phyloP scores from a whole-genome alignment of 208 protist genomes.

The Crithidia brevicula region DNA sequence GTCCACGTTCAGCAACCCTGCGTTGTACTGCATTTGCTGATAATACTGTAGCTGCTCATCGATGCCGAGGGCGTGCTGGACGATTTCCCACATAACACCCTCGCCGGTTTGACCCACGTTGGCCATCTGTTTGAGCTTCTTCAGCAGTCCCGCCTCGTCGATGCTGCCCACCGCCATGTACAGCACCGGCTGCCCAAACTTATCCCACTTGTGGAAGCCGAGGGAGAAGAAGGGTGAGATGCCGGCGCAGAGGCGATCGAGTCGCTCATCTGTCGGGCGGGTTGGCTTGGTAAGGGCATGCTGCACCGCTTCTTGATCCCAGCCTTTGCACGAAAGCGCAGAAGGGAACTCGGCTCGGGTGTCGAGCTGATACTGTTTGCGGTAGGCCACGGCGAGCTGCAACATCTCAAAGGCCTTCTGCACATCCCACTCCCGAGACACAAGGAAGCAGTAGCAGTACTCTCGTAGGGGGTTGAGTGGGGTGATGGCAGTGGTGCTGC shows the following conservation, averaged over 20 bases:
- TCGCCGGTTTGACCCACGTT: constrained; percentile 31
- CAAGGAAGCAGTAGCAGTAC: constrained; percentile 56
- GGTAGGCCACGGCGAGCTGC: constrained; percentile 29
- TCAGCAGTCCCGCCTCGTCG: constrained; percentile 24
- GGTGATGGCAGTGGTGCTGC: constrained; percentile 12
- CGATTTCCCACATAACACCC: constrained; percentile 37
- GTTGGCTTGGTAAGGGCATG: constrained; percentile 1
- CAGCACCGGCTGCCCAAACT: constrained; percentile 39
- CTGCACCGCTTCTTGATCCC: constrained; percentile 31
- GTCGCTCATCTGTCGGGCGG: neutral
- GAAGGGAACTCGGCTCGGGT: constrained; percentile 36
- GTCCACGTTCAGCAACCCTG: constrained; percentile 12
- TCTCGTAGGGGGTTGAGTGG: constrained; percentile 30
- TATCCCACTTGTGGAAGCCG: constrained; percentile 51
- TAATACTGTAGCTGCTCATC: constrained; percentile 30
- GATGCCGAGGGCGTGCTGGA: constrained; percentile 48
- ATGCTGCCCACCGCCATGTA: constrained; percentile 37
- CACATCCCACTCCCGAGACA: constrained; percentile 52
- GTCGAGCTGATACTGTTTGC: constrained; percentile 40
- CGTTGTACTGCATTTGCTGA: constrained; percentile 25
- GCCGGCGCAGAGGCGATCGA: constrained; percentile 33
- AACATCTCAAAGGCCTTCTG: constrained; percentile 56
- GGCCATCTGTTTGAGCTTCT: constrained; percentile 25
- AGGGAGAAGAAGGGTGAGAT: constrained; percentile 22
- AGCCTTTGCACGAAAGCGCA: constrained; percentile 47